These are phyloP conservation scores for Paraphaeosphaeria sporulosa DNA, from an alignment of 2,329 filamentous ascomycete species.

Conservation along the genomic window DNA sequence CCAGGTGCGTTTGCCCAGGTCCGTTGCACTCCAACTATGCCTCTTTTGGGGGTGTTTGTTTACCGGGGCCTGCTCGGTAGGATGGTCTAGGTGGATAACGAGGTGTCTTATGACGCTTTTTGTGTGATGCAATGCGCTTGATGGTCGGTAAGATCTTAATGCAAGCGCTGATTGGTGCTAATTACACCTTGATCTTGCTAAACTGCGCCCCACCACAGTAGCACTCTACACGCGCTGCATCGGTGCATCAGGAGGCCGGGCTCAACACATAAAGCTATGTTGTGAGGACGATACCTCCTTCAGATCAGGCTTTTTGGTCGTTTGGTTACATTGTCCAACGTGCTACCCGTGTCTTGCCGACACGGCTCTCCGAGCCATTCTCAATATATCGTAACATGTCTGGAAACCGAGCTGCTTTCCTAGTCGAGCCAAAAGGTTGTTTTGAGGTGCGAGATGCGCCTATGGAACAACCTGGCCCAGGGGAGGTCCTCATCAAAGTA, in stretches of 20 bases:
- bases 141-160: background rate
- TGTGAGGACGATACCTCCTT: background rate
- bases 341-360: background rate
- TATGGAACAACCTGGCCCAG: slow-evolving; percentile 22
- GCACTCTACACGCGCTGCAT: background rate
- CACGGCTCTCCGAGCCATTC: background rate
- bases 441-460: slow-evolving; percentile 27
- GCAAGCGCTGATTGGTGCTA: slow-evolving; percentile 1
- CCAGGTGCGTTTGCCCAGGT: no score
- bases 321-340: background rate
- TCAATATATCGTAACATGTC: slow-evolving; percentile 16
- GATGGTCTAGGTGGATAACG: background rate
- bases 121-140: background rate
- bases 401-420: slow-evolving; percentile 27
- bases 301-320: background rate
- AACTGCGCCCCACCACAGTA: background rate
- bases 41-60: slow-evolving; percentile 4
- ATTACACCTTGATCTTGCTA: background rate
- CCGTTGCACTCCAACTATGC: background rate
- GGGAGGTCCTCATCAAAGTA: slow-evolving; percentile 30
- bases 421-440: slow-evolving; percentile 23
- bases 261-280: background rate
- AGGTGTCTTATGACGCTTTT: background rate
- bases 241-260: background rate
- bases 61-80: background rate